Evolutionary conservation across 1,139 yeast genomes (phyloP).

Genomic region (Yamadazyma diospyri): DNA sequence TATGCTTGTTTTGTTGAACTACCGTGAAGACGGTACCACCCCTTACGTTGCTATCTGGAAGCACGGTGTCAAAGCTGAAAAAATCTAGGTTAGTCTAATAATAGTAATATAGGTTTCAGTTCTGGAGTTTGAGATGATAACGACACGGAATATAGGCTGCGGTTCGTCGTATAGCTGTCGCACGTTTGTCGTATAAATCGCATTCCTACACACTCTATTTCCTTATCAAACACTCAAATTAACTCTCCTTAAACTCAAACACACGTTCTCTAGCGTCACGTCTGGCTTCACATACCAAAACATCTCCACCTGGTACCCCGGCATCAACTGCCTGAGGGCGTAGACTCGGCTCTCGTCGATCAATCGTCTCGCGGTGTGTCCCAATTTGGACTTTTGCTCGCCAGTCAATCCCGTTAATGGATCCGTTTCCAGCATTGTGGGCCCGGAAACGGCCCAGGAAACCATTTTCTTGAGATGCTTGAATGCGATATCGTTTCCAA

Average conservation of each 20-base stretch:
- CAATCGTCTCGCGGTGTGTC: conserved; percentile 64
- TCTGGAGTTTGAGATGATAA: too few relatives aligned
- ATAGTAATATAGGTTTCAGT: conserved; percentile 1
- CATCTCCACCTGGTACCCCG: conserved; percentile 40
- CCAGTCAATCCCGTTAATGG: conserved; percentile 20
- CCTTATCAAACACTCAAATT: too few relatives aligned
- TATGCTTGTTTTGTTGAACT: conserved; percentile 96
- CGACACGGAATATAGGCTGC: too few relatives aligned
- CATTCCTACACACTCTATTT: too few relatives aligned
- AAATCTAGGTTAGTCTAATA: conserved; percentile 56
- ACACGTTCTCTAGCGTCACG: conserved; percentile 69
- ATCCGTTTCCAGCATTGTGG: conserved; percentile 27
- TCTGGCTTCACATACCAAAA: conserved; percentile 56
- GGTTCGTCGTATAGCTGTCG: too few relatives aligned
- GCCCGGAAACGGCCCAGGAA: conserved; percentile 86
- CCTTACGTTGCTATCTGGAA: conserved; percentile 98
- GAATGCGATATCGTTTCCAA: conserved; percentile 42
- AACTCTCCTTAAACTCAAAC: conserved; percentile 33
- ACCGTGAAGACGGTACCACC: conserved; percentile 99
- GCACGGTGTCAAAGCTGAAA: conserved; percentile 88
- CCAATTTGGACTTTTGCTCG: conserved; percentile 53
- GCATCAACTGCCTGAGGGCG: conserved; percentile 39
- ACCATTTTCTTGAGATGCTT: conserved; percentile 57
- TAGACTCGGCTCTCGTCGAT: conserved; percentile 53
- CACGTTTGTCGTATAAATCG: too few relatives aligned